These are phyloP conservation scores for Lactarius pseudohatsudake DNA, from an alignment of 768 basidiomycete species.

Conservation along the genomic window DNA sequence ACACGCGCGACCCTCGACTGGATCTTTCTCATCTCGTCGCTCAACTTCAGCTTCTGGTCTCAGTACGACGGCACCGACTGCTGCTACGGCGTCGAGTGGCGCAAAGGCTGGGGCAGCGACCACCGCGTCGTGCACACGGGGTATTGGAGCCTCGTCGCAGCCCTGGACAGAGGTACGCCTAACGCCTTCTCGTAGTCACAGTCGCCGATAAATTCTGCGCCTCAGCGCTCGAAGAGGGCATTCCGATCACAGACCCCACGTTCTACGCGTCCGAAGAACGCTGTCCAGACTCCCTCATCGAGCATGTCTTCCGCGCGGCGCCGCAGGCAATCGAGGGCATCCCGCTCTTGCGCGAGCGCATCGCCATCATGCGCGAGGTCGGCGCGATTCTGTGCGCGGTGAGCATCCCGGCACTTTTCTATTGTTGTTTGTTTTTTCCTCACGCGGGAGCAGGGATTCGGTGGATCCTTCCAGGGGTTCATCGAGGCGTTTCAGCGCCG, in stretches of 20 bases:
- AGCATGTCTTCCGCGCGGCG: constrained; percentile 65
- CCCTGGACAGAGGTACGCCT: constrained; percentile 70
- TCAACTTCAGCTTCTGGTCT: constrained; percentile 93
- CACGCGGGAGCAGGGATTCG: constrained; percentile 15
- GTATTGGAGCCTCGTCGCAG: constrained; percentile 86
- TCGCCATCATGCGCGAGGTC: constrained; percentile 75
- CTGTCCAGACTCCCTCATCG: constrained; percentile 71
- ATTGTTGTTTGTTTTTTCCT: background rate
- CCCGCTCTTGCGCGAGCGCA: constrained; percentile 69
- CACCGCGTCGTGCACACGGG: constrained; percentile 65
- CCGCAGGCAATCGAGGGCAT: constrained; percentile 58
- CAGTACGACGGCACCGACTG: constrained; percentile 55
- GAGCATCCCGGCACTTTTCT: constrained; percentile 31
- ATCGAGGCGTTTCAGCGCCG: constrained; percentile 26
- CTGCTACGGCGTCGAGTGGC: constrained; percentile 80
- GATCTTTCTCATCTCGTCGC: constrained; percentile 84
- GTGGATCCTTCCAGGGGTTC: constrained; percentile 28
- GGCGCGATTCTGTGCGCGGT: constrained; percentile 72
- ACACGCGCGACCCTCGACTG: constrained; percentile 57
- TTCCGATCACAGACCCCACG: constrained; percentile 74
- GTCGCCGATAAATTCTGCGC: no score
- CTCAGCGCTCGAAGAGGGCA: constrained; percentile 69
- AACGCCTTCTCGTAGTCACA: background rate
- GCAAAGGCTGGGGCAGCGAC: constrained; percentile 58
- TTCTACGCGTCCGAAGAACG: constrained; percentile 72